These are phyloP conservation scores for Metarhizium robertsii DNA, from an alignment of 2,329 filamentous ascomycete species.

Conservation along the genomic window DNA sequence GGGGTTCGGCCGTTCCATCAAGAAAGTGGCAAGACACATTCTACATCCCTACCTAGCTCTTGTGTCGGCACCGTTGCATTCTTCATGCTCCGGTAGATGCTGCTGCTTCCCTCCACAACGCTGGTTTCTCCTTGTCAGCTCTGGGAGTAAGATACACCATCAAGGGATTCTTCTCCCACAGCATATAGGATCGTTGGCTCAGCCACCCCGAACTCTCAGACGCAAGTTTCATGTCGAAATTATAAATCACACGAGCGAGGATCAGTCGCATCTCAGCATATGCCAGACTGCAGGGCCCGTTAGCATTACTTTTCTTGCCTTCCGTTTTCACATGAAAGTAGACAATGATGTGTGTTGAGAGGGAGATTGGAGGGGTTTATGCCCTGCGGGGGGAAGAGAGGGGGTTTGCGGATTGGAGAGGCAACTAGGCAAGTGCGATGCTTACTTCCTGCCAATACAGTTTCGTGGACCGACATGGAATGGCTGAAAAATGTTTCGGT, in stretches of 20 bases:
- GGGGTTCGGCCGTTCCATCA: background rate
- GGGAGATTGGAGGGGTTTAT: background rate
- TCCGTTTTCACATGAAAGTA: too few species aligned
- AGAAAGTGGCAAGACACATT: background rate
- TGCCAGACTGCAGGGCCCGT: conserved; percentile 14
- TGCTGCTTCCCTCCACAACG: background rate
- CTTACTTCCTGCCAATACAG: conserved; percentile 23
- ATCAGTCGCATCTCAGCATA: conserved; percentile 22
- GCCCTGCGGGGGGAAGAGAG: background rate
- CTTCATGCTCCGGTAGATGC: too few species aligned
- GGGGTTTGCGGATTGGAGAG: background rate
- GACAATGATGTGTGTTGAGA: background rate
- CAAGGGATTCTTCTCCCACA: conserved; percentile 7
- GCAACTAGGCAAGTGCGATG: background rate
- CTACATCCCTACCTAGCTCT: background rate
- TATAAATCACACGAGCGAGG: conserved; percentile 16
- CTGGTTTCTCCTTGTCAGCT: background rate
- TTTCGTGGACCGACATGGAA: conserved; percentile 20
- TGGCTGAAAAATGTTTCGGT: conserved; percentile 16
- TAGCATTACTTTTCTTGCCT: background rate
- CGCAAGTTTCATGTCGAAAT: conserved; percentile 19
- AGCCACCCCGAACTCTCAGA: conserved; percentile 5
- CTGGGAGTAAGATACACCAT: background rate
- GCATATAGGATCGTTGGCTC: background rate
- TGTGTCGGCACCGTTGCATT: too few species aligned